Evolutionary conservation across 257 asterid species (phyloP).

Genomic region (Osmanthus fragrans): DNA sequence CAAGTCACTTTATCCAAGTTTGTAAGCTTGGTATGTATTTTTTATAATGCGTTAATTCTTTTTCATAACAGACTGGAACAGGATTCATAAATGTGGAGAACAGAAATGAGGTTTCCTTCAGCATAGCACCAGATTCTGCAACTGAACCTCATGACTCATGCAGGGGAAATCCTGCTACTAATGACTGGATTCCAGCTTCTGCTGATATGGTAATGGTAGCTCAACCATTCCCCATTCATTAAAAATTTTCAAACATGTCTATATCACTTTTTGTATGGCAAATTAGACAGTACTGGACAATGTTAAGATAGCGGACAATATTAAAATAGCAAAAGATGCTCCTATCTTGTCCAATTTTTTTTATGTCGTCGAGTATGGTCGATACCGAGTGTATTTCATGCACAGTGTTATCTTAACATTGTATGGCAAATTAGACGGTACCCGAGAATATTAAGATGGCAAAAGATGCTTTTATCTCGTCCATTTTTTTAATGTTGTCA

Average conservation of each 20-base stretch:
- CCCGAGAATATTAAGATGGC: too few species aligned
- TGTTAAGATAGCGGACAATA: not conserved
- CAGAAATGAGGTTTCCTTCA: slow-evolving; percentile 39
- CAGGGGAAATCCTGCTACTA: slow-evolving; percentile 95
- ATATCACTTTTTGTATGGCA: not conserved
- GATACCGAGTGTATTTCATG: not conserved
- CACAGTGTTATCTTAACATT: too few species aligned
- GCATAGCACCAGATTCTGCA: slow-evolving; percentile 44
- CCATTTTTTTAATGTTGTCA: too few species aligned
- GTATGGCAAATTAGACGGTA: not conserved
- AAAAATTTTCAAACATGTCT: not conserved
- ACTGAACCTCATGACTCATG: slow-evolving; percentile 52
- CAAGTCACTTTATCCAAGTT: too few species aligned
- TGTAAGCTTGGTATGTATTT: too few species aligned
- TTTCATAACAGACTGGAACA: slow-evolving; percentile 66
- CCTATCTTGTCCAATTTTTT: not conserved
- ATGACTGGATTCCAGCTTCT: slow-evolving; percentile 86
- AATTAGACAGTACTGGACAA: not conserved
- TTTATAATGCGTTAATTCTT: not conserved
- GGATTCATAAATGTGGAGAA: slow-evolving; percentile 74
- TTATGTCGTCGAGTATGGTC: too few species aligned
- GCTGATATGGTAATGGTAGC: slow-evolving; percentile 35
- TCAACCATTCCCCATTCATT: not conserved
- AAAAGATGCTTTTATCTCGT: too few species aligned
- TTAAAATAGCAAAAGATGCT: not conserved